phyloP scores from a whole-genome alignment of 116 monocot genomes.

The Thalassia testudinum region DNA sequence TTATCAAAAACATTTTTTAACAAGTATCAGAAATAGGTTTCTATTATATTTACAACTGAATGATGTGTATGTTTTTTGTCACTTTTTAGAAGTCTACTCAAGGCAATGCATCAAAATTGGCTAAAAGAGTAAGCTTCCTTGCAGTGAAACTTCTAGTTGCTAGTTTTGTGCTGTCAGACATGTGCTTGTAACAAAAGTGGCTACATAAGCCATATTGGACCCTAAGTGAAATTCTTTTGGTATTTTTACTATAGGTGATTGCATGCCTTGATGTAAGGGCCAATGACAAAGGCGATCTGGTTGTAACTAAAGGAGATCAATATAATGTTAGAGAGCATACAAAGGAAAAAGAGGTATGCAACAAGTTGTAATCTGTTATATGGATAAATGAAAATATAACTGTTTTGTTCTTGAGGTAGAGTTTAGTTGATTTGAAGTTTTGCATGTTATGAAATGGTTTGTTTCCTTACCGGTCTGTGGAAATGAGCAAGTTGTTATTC shows the following conservation, averaged over 20 bases:
- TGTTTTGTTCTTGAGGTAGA: no score
- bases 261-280: slow-evolving; percentile 97
- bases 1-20: no score
- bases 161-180: background rate
- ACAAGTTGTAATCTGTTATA: no score
- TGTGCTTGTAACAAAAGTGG: background rate
- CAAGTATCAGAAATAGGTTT: slow-evolving; percentile 9
- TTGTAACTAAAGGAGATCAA: slow-evolving; percentile 97
- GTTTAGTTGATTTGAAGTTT: background rate
- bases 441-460: background rate
- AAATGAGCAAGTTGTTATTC: no score
- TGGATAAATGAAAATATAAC: no score
- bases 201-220: background rate
- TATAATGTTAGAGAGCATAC: slow-evolving; percentile 89
- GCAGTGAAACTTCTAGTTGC: background rate
- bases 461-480: background rate
- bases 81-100: slow-evolving; percentile 26
- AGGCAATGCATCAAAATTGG: slow-evolving; percentile 65
- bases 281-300: slow-evolving; percentile 91
- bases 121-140: slow-evolving; percentile 63
- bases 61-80: background rate
- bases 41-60: background rate
- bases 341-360: slow-evolving; percentile 68
- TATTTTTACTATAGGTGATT: slow-evolving; percentile 43
- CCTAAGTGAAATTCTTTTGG: background rate